A percentile compares a stretch with the other conserved stretches of the same genome.
phyloP scores from a whole-genome alignment of 495 filamentous ascomycete genomes.

The Rusavskia elegans region DNA sequence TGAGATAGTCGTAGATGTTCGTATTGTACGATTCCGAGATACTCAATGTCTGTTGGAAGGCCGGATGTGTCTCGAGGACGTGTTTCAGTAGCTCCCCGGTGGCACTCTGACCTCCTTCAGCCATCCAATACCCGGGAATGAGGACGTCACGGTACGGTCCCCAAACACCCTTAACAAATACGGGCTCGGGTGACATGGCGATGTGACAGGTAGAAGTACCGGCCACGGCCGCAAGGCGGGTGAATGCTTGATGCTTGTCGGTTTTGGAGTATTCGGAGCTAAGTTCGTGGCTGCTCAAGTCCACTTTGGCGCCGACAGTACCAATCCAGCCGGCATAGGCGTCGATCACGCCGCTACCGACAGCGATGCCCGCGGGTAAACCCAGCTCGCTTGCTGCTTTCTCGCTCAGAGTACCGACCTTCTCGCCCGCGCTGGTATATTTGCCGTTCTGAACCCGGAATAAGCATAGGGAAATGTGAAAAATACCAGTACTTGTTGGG shows the following conservation, averaged over 20 bases:
- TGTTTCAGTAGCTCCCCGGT: constrained; percentile 90
- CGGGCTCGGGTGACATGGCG: constrained; percentile 78
- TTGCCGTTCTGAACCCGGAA: constrained; percentile 53
- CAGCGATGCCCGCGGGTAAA: constrained; percentile 71
- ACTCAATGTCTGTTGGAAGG: constrained; percentile 59
- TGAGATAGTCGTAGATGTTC: constrained; percentile 89
- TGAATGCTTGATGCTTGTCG: constrained; percentile 81
- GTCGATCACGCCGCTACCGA: constrained; percentile 93
- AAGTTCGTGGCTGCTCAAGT: constrained; percentile 44
- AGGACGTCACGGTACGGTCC: constrained; percentile 91
- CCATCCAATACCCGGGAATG: constrained; percentile 82
- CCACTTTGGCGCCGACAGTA: constrained; percentile 89
- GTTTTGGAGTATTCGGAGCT: constrained; percentile 46
- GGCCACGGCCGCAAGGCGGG: constrained; percentile 83
- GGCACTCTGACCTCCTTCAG: constrained; percentile 89
- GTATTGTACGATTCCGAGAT: constrained; percentile 60
- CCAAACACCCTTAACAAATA: constrained; percentile 92
- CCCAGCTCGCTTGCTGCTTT: constrained; percentile 73
- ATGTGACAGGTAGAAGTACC: constrained; percentile 95
- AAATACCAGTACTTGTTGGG: constrained; percentile 18
- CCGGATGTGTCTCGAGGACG: constrained; percentile 83
- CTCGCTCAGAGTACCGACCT: constrained; percentile 70
- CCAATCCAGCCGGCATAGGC: constrained; percentile 98
- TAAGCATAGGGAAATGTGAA: constrained; percentile 1
- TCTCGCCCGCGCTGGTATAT: constrained; percentile 78